Evolutionary conservation across 495 filamentous ascomycete genomes (phyloP).

Genomic region (Chaetomium fimeti): DNA sequence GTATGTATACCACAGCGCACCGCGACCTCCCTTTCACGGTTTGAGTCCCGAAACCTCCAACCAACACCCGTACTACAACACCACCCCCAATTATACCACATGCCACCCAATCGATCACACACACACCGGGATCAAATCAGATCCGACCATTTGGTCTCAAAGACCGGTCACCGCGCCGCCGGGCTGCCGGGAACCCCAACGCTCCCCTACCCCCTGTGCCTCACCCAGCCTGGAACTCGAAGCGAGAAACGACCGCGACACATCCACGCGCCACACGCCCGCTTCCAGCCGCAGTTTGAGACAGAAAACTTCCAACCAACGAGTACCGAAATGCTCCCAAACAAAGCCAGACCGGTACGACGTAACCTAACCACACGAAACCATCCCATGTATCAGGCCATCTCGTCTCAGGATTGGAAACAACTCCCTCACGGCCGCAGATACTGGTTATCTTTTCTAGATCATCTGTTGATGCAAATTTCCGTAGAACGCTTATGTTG

Average conservation of each 20-base stretch:
- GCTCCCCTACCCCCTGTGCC: too few species aligned
- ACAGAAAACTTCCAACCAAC: background rate
- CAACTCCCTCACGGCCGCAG: too few species aligned
- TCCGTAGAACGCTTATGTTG: background rate
- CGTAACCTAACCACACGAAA: background rate
- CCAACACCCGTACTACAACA: background rate
- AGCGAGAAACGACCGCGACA: too few species aligned
- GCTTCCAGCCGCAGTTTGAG: background rate
- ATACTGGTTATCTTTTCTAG: background rate
- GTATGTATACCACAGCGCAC: background rate
- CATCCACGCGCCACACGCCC: background rate
- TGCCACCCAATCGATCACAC: background rate
- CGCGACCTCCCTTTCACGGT: background rate
- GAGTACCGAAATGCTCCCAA: background rate
- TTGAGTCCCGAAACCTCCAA: background rate
- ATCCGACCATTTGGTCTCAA: background rate
- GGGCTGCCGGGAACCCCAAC: background rate
- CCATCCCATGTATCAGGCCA: background rate
- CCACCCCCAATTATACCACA: background rate
- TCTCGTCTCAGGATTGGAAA: background rate
- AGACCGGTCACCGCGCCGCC: background rate
- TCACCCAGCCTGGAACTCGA: too few species aligned
- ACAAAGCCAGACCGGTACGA: background rate
- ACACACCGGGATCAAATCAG: background rate
- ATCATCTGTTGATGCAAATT: background rate